A percentile compares a stretch with the other conserved stretches of the same genome.
These are phyloP conservation scores for Suillus decipiens DNA, from an alignment of 768 basidiomycete genomes.

Conservation along the genomic window DNA sequence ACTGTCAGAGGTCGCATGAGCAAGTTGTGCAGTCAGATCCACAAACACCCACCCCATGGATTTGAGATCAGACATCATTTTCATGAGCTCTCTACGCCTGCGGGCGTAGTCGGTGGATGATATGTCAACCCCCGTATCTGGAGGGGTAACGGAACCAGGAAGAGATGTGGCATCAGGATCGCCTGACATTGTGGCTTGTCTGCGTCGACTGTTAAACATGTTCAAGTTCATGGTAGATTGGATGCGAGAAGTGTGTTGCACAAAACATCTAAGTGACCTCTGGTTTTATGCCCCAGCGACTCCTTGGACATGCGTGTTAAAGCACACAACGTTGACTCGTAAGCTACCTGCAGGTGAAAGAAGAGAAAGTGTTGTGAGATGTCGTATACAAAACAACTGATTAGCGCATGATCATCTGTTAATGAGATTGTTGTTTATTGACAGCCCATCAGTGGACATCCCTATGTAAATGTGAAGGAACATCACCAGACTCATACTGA, in stretches of 20 bases:
- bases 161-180: background rate
- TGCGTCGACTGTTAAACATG: background rate
- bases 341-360: background rate
- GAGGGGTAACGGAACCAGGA: background rate
- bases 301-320: background rate
- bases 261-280: background rate
- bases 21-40: background rate
- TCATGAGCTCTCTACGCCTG: slow-evolving; percentile 41
- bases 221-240: background rate
- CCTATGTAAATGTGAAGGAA: background rate
- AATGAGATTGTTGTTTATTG: background rate
- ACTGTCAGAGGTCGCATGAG: slow-evolving; percentile 23
- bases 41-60: slow-evolving; percentile 32
- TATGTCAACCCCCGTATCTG: slow-evolving; percentile 15
- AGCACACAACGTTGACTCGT: background rate
- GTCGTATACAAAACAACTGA: background rate
- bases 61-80: slow-evolving; percentile 38
- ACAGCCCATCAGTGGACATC: background rate
- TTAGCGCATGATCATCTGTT: too few relatives aligned
- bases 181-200: background rate
- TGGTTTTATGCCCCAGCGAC: background rate
- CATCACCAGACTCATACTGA: background rate
- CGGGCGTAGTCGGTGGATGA: slow-evolving; percentile 41
- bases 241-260: background rate
- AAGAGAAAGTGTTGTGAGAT: background rate